Base-by-base conservation (phyloP, 176 grass and related monocot genomes). In the Coix lacrymajobi region DNA sequence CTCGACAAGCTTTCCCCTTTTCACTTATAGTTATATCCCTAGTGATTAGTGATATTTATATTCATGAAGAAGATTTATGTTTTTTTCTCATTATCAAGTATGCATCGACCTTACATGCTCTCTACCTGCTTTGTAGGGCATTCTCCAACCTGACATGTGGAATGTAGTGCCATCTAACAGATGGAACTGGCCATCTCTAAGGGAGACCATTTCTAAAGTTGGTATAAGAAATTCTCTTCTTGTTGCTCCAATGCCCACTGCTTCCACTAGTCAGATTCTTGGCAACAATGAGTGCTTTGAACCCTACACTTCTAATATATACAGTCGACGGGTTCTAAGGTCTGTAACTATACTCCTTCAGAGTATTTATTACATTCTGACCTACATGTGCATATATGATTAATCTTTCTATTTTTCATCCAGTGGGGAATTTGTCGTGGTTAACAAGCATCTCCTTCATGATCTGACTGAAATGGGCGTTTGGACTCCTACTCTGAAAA, bases 381-480 rank as follows among this genome's bases (percentile, higher is more conserved):
- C 19, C 8, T 49, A 31, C 41, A 46, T 73, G 43, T 48, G 70
- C 15, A 20, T 49, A 48, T 49, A 11, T 49, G 44, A 71, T 83
- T 87, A 34, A 80, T 79, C 9, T 40, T 62, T 69, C 17, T 2
- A 29, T 49, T 33, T 73, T 77, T 88, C 20, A 54, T 90, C 14
- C 74, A 99, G 97, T 63, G 97, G 97, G 3, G 97, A 99, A 78
- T 99, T 99, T 81, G 97, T 99, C 17, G 97, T 99, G 39, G 97
- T 99, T 57, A 99, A 99, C 87, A 99, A 99, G 49, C 97, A 99
- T 85, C 93, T 99, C 73, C 91, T 99, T 44, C 97, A 99, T 85
- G 97, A 99, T 43, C 88, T 99, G 71, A 96, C 89, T 38, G 97
- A 99, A 86, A 96, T 99, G 97, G 93, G 91, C 34, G 4, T 99